These are phyloP conservation scores for Hypoxylon sp. DNA, from an alignment of 2,329 filamentous ascomycete genomes.

Conservation along the genomic window DNA sequence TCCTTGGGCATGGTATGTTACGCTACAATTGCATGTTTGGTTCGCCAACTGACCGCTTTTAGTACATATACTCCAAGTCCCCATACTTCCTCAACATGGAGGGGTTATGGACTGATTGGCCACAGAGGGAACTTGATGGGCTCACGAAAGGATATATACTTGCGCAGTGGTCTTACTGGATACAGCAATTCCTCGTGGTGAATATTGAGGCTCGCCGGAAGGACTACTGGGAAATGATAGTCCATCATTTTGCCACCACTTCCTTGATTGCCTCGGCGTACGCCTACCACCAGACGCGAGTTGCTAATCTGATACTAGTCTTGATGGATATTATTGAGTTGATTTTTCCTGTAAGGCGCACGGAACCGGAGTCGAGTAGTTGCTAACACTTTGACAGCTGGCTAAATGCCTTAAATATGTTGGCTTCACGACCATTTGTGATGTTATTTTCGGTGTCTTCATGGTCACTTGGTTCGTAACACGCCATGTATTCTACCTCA, in stretches of 20 bases:
- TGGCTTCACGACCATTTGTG: slow-evolving; percentile 80
- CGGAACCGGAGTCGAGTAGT: background rate
- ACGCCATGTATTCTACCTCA: slow-evolving; percentile 83
- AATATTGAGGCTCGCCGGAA: slow-evolving; percentile 93
- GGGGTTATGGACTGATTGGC: slow-evolving; percentile 87
- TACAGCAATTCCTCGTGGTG: slow-evolving; percentile 92
- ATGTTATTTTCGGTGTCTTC: slow-evolving; percentile 85
- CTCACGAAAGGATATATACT: slow-evolving; percentile 90
- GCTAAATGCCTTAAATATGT: slow-evolving; percentile 95
- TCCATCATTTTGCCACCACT: slow-evolving; percentile 90
- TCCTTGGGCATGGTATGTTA: slow-evolving; percentile 81
- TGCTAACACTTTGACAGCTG: slow-evolving; percentile 62
- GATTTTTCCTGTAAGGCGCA: slow-evolving; percentile 77
- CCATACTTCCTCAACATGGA: slow-evolving; percentile 81
- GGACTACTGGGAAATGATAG: slow-evolving; percentile 95
- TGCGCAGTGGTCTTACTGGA: slow-evolving; percentile 90
- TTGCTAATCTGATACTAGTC: slow-evolving; percentile 87
- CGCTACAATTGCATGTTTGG: background rate
- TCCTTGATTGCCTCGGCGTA: slow-evolving; percentile 84
- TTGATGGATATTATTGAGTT: slow-evolving; percentile 95
- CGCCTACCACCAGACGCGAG: slow-evolving; percentile 84
- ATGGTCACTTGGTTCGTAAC: slow-evolving; percentile 84
- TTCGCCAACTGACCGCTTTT: slow-evolving; percentile 19
- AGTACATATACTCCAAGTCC: slow-evolving; percentile 85
- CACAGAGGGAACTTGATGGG: slow-evolving; percentile 78